These are phyloP conservation scores for Epichloe glyceriae DNA, from an alignment of 2,329 filamentous ascomycete species.

Conservation along the genomic window DNA sequence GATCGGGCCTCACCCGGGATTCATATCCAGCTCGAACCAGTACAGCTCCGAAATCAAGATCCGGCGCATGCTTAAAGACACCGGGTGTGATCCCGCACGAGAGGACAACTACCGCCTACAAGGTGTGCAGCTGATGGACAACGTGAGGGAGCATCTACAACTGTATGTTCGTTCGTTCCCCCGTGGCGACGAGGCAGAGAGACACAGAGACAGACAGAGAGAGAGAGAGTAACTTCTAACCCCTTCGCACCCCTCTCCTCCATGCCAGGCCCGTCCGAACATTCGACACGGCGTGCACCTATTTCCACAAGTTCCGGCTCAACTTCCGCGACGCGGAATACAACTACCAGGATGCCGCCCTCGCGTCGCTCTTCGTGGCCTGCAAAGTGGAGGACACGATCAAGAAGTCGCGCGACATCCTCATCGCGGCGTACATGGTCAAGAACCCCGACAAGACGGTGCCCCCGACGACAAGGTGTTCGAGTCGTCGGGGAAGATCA, in stretches of 20 bases:
- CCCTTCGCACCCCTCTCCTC: not conserved
- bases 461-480: slow-evolving; percentile 76
- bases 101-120: slow-evolving; percentile 74
- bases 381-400: slow-evolving; percentile 98
- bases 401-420: slow-evolving; percentile 89
- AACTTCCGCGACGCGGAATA: slow-evolving; percentile 78
- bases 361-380: slow-evolving; percentile 78
- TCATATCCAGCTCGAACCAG: slow-evolving; percentile 41
- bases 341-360: slow-evolving; percentile 72
- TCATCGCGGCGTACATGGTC: slow-evolving; percentile 81
- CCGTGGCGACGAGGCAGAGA: not conserved
- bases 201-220: not conserved
- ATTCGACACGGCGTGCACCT: slow-evolving; percentile 80
- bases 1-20: slow-evolving; percentile 32
- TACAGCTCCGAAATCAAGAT: slow-evolving; percentile 77
- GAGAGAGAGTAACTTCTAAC: not conserved
- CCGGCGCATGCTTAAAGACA: slow-evolving; percentile 55
- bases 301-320: slow-evolving; percentile 88
- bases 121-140: slow-evolving; percentile 81
- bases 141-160: slow-evolving; percentile 63
- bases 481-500: slow-evolving; percentile 62
- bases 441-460: slow-evolving; percentile 55
- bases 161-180: slow-evolving; percentile 40
- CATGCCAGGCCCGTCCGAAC: slow-evolving; percentile 65
- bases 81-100: slow-evolving; percentile 59